Evolutionary conservation across 2,329 filamentous ascomycete species (phyloP), one percentile per base, ranked within the genome.

Genomic region (Colletotrichum eremochloae): DNA sequence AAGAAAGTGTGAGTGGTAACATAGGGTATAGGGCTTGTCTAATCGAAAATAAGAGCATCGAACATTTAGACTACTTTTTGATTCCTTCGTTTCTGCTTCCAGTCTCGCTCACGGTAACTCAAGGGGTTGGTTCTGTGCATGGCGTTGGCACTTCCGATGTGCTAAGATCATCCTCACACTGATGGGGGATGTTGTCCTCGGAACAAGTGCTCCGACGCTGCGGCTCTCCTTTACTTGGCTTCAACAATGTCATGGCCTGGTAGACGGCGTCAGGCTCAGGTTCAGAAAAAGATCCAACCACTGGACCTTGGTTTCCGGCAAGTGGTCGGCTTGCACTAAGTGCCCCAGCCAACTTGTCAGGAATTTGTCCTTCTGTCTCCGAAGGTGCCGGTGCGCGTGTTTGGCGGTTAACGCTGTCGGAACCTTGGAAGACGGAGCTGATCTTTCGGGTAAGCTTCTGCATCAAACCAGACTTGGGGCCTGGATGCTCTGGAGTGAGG

Each of bases 381-480:
- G 57, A 67, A 24, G 56, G 36, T 29, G 62, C 61, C 14, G 64
- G 68, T 6, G 67, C 57, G 18, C 62, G 62, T 2, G 62, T 50
- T 56, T 36, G 7, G 52, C 61, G 29, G 40, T n/a, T 11, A 38
- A 24, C 5, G 20, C 9, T 38, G 12, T 33, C 1, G 24, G 63
- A n/a, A 2, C 46, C 44, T 18, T 73, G 67, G 7, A 74, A 72
- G 0, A 67, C 73, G 11, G 71, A 73, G 24, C 67, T 74, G 1
- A 74, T 38, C 57, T 66, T 75, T 33, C 73, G 46, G 8, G 61
- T 67, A 11, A 74, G 44, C 29, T 55, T 67, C 42, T 58, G 60
- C 44, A 72, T 18, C 33, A 72, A 68, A 2, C 69, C 40, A 12
- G 63, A 40, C 5, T 62, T 42, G 1, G 31, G 1, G 57, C 66